These are phyloP conservation scores for Daldinia vernicosa DNA, from an alignment of 495 filamentous ascomycete species.

Conservation along the genomic window DNA sequence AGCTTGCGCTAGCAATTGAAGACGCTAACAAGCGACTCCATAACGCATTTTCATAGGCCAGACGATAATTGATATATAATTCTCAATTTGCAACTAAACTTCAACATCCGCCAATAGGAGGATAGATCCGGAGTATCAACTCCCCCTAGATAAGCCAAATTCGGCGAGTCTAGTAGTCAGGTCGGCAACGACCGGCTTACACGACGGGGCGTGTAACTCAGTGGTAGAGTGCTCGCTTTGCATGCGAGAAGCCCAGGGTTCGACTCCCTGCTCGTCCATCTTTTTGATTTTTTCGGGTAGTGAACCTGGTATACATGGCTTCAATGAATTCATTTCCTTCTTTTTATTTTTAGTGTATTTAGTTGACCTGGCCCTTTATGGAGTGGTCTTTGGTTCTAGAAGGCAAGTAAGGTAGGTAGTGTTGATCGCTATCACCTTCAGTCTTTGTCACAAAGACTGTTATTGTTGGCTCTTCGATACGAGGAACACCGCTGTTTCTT, in stretches of 20 bases:
- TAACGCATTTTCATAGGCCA: background rate
- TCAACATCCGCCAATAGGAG: slow-evolving; percentile 3
- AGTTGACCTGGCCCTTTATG: background rate
- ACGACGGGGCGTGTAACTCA: slow-evolving; percentile 34
- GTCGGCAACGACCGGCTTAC: slow-evolving; percentile 6
- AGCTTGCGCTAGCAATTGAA: background rate
- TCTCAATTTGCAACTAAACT: background rate
- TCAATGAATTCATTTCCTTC: too few species aligned
- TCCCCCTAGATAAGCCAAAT: background rate
- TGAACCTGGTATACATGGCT: background rate
- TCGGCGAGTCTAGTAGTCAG: background rate
- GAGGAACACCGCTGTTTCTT: background rate
- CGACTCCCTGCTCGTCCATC: slow-evolving; percentile 38
- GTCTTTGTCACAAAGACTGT: background rate
- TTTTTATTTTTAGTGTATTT: background rate
- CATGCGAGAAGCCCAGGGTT: slow-evolving; percentile 43
- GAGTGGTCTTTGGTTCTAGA: background rate
- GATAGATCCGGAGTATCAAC: background rate
- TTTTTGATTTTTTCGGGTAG: background rate
- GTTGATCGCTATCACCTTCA: background rate
- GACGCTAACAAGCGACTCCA: background rate
- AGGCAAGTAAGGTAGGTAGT: background rate
- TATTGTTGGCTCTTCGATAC: background rate
- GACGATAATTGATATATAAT: background rate
- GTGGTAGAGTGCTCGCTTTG: slow-evolving; percentile 43